Conservation (phyloP, 2,329 filamentous ascomycete species). For the Cordyceps militaris region DNA sequence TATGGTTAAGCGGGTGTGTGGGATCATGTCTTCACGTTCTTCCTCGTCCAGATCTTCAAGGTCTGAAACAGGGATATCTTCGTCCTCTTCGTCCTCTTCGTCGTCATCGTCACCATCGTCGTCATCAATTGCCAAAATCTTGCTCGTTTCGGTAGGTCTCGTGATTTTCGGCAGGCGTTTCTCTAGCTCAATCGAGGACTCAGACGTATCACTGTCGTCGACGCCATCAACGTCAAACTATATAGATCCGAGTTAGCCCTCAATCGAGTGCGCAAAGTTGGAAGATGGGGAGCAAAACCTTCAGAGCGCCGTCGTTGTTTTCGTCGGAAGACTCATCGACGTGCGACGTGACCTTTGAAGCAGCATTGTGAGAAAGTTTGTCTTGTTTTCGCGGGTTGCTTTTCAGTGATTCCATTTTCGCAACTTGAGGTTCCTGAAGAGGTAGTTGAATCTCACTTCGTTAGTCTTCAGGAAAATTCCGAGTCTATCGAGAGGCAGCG, state of each 20-base stretch:
- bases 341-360: neutral
- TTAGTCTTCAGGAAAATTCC: neutral
- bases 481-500: no score
- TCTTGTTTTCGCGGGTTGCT: neutral
- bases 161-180: conserved; percentile 36
- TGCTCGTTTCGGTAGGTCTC: conserved; percentile 16
- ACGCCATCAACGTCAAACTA: conserved; percentile 49
- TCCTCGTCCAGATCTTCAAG: conserved; percentile 71
- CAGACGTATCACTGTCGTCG: conserved; percentile 55
- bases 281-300: neutral
- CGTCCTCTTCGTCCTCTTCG: conserved; percentile 61
- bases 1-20: conserved; percentile 89
- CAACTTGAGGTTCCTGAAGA: neutral
- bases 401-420: neutral
- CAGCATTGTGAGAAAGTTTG: neutral
- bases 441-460: no score
- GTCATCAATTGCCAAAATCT: conserved; percentile 36
- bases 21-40: conserved; percentile 79
- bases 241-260: neutral
- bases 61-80: conserved; percentile 84
- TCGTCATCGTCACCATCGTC: conserved; percentile 50
- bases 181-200: conserved; percentile 72
- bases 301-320: conserved; percentile 7
- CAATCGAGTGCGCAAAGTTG: neutral
- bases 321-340: conserved; percentile 11